phyloP scores from a whole-genome alignment of 2,329 filamentous ascomycete species.

The Ceratocystis eucalypticola region DNA sequence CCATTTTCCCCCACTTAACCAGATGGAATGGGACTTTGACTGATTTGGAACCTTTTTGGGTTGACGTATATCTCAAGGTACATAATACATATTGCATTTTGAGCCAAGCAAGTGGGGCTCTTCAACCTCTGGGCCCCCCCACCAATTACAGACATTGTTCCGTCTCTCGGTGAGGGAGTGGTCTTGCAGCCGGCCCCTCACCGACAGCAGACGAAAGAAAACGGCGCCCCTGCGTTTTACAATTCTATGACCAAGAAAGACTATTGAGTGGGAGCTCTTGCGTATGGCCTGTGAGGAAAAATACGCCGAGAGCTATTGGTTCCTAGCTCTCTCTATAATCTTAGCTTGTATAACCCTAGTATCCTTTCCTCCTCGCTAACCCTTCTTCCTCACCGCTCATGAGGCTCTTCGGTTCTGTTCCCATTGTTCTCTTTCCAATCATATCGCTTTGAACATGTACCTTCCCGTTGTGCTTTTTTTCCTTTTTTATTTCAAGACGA shows the following conservation, averaged over 20 bases:
- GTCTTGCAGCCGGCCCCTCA: background rate
- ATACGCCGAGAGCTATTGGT: no score
- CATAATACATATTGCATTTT: background rate
- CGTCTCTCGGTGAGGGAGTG: conserved; percentile 2
- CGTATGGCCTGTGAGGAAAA: no score
- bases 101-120: conserved; percentile 8
- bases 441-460: no score
- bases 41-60: conserved; percentile 5
- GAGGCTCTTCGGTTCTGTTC: no score
- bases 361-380: background rate
- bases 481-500: background rate
- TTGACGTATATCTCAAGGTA: conserved; percentile 5
- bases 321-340: no score
- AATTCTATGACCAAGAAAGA: background rate
- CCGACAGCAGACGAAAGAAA: background rate
- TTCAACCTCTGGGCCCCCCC: background rate
- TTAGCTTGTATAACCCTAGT: background rate
- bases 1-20: conserved; percentile 9
- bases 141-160: background rate
- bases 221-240: background rate
- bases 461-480: background rate
- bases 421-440: background rate
- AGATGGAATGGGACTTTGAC: conserved; percentile 12
- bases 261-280: no score
- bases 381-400: background rate